phyloP scores from a whole-genome alignment of 371 early-diverging fungal species.

The Actinomortierella wolfii region DNA sequence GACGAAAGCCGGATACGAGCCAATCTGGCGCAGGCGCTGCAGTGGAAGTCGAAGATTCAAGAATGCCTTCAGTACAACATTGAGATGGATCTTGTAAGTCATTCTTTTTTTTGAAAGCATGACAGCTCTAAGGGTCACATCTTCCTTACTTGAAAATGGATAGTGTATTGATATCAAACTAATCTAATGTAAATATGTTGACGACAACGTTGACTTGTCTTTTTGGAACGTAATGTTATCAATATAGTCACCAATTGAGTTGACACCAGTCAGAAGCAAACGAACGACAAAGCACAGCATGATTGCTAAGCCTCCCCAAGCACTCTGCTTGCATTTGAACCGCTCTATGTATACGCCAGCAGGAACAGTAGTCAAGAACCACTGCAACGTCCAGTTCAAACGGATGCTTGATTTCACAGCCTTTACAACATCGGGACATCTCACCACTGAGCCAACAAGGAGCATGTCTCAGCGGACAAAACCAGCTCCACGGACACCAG shows the following conservation, averaged over 20 bases:
- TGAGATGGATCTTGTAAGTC: conserved; percentile 37
- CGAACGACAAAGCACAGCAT: conserved; percentile 63
- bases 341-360: conserved; percentile 67
- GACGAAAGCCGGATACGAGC: no score
- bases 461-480: conserved; percentile 54
- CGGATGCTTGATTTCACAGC: conserved; percentile 66
- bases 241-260: conserved; percentile 18
- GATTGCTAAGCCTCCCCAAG: conserved; percentile 62
- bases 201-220: no score
- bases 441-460: conserved; percentile 54
- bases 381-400: conserved; percentile 61
- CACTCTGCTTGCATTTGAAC: conserved; percentile 73
- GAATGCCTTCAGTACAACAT: conserved; percentile 35
- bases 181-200: no score
- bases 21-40: no score
- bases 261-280: conserved; percentile 36
- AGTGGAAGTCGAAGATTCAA: conserved; percentile 24
- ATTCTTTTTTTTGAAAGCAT: conserved; percentile 22
- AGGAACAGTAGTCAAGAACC: conserved; percentile 71
- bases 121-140: conserved; percentile 48
- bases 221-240: no score
- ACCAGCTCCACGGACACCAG: no score
- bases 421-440: conserved; percentile 59
- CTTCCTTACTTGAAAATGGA: no score
- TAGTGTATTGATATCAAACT: no score